phyloP scores from a whole-genome alignment of 768 basidiomycete species.

The Psilocybe cubensis region DNA sequence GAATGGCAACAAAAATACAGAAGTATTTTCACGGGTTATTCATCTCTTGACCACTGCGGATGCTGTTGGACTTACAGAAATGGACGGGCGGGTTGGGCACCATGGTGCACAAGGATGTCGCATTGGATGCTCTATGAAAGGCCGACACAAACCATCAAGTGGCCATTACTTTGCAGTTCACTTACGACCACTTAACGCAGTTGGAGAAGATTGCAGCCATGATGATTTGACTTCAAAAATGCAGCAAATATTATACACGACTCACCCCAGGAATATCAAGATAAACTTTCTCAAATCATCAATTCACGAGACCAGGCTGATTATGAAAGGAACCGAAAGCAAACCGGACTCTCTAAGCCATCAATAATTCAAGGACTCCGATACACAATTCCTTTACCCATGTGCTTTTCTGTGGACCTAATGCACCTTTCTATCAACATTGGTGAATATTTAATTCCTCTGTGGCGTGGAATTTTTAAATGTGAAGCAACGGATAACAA shows the following conservation, averaged over 20 bases:
- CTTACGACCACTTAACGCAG: slow-evolving; percentile 26
- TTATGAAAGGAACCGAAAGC: slow-evolving; percentile 22
- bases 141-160: slow-evolving; percentile 28
- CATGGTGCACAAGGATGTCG: slow-evolving; percentile 36
- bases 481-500: slow-evolving; percentile 20
- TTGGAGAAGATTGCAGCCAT: slow-evolving; percentile 25
- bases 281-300: slow-evolving; percentile 10
- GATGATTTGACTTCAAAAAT: slow-evolving; percentile 18
- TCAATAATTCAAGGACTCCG: slow-evolving; percentile 29
- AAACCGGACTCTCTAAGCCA: slow-evolving; percentile 37
- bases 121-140: slow-evolving; percentile 30
- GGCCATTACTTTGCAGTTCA: slow-evolving; percentile 38
- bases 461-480: slow-evolving; percentile 34
- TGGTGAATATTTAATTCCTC: slow-evolving; percentile 25
- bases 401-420: slow-evolving; percentile 27
- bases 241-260: not conserved
- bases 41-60: slow-evolving; percentile 32
- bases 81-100: slow-evolving; percentile 34
- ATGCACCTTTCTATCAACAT: slow-evolving; percentile 38
- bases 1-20: slow-evolving; percentile 22
- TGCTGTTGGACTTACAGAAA: slow-evolving; percentile 24
- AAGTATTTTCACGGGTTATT: slow-evolving; percentile 22
- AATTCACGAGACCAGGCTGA: slow-evolving; percentile 15
- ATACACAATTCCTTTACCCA: slow-evolving; percentile 26
- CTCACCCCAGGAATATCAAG: slow-evolving; percentile 15